Evolutionary conservation across 2,329 filamentous ascomycete genomes (phyloP), one percentile per base, ranked within the genome.

Genomic region (Stemphylium vesicarium): DNA sequence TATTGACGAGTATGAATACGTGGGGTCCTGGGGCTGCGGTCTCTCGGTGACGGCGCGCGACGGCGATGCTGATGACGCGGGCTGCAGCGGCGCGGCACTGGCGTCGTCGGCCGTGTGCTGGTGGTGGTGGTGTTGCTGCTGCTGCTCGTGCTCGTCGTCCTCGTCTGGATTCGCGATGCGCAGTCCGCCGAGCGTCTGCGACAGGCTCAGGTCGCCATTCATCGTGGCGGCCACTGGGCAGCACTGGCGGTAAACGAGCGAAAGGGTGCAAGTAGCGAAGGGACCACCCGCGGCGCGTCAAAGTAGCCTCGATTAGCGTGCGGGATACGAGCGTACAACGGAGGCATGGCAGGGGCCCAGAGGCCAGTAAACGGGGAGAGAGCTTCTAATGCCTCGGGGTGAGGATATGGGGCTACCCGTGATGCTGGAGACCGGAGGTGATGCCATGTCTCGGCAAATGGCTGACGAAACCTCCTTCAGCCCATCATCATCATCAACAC

Each of bases 91-190:
- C 51, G 50, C 31, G 38, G 44, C 57, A 46, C 24, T n/a, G 66
- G 63, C 55, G 67, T 67, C 58, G 65, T 65, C 50, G 66, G 66
- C 48, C 68, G 66, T 5, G 13, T n/a, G 24, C 42, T 45, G 42
- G 42, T 16, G 13, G 10, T 35, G 20, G 20, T 20, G 20, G 20
- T 20, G 42, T 5, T 11, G 18, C 18, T 15, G 32, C 11, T 31
- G 4, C n/a, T 36, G 33, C 33, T 36, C 10, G 6, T 36, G 41
- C 9, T 39, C 37, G 57, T 80, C 80, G 57, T 85, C 83, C 79
- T 95, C 87, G 79, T 97, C 93, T 50, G 94, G 94, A 77, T 98
- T 99, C 69, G 95, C 94, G 77, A 99, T 98, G 76, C 94, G 91
- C 77, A 99, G 82, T 70, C 94, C 94, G 72, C 95, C 95, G 71